Evolutionary conservation across 169 alveolate genomes (phyloP), one percentile per base, ranked within the genome.

Genomic region (Plasmodium ovale): DNA sequence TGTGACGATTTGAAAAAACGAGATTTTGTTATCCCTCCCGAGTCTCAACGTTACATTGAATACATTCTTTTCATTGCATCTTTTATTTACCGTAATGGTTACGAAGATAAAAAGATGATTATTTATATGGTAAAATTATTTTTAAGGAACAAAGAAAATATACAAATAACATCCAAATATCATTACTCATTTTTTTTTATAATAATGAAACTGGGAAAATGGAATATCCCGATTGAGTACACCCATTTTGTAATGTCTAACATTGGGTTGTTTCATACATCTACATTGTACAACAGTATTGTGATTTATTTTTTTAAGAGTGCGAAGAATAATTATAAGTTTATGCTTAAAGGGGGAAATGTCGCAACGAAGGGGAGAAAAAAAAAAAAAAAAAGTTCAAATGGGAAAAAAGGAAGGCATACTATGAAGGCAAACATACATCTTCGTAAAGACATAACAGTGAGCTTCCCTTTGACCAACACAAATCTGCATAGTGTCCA

Each of bases 261-360:
- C 29, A 23, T 59, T 19, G 3, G 74, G 3, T n/a, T 37, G 51
- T 39, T 74, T 47, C 35, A 33, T 1, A 33, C 23, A n/a, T 9
- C 49, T 10, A 62, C 29, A 1, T 14, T 74, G 23, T 59, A 74
- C 23, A 3, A 19, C n/a, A 6, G 25, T 51, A n/a, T 74, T 51
- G 58, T 74, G 31, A 37, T 74, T 19, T 74, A 74, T 74, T 74
- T 74, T 74, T 67, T 39, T 9, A 67, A 67, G 27, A 39, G 60
- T 39, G 16, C 62, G 7, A 67, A 67, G 42, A 67, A 42, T 37
- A 67, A 67, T 42, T 67, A 67, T 44, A 67, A 67, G 27, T 12
- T 16, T 39, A 27, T 67, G 12, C 10, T 37, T 19, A 60, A 29
- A 14, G 25, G 14, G 31, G 31, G 25, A 12, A 27, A 23, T n/a